Evolutionary conservation across 1,139 yeast species (phyloP).

Genomic region (Keqinozyma sinolaborantium): DNA sequence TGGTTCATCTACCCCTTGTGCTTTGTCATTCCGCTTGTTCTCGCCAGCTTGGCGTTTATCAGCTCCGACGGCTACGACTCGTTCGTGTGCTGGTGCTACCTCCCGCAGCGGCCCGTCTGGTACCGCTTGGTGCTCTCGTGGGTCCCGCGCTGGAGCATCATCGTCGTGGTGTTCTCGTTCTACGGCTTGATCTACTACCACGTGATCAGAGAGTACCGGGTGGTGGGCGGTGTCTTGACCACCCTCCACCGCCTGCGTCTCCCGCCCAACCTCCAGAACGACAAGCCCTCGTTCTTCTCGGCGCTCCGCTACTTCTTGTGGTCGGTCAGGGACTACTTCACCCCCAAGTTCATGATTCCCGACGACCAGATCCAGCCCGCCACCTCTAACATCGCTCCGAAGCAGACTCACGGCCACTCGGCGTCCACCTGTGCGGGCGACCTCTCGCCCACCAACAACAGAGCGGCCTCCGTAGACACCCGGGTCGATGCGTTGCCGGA

Average conservation of each 20-base stretch:
- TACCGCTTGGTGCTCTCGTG: conserved; percentile 72
- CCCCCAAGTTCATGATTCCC: conserved; percentile 31
- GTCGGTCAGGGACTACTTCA: conserved; percentile 18
- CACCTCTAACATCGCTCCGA: conserved; percentile 2
- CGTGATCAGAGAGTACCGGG: conserved; percentile 59
- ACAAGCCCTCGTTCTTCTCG: conserved; percentile 34
- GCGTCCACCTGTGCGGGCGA: background rate
- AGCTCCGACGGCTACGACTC: conserved; percentile 52
- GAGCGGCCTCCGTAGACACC: background rate
- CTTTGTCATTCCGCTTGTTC: conserved; percentile 56
- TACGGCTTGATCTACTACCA: conserved; percentile 73
- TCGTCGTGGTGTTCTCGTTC: conserved; percentile 58
- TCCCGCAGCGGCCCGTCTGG: conserved; percentile 75
- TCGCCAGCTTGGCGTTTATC: conserved; percentile 76
- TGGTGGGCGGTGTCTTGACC: conserved; percentile 45
- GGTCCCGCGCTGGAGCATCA: conserved; percentile 75
- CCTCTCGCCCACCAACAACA: background rate
- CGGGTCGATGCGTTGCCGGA: background rate
- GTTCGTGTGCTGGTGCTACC: conserved; percentile 75
- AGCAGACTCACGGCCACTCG: background rate
- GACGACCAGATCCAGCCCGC: conserved; percentile 8
- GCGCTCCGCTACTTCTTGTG: conserved; percentile 28
- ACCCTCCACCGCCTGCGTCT: conserved; percentile 20
- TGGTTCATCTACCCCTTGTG: conserved; percentile 57
- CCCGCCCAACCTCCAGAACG: conserved; percentile 7